Evolutionary conservation across 306 rosid species (phyloP), one percentile per base, ranked within the genome.

Genomic region (Prinsepia uniflora): DNA sequence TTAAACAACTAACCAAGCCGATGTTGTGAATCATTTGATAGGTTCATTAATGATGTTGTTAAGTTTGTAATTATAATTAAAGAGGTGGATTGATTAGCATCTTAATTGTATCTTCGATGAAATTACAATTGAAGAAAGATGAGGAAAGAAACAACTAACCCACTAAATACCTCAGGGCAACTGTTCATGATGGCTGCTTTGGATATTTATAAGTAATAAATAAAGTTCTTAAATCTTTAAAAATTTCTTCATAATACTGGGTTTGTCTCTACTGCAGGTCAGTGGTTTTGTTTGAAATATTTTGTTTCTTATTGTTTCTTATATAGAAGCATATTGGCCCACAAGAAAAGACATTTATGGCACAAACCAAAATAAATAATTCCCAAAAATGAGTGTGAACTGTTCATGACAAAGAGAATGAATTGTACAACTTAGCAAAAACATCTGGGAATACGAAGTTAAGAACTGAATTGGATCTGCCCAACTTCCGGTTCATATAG

Each of bases 91-190:
- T 30, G 36, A 30, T 30, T 30, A 30, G 36, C 36, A 30, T 30
- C 36, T 30, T 24, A 24, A 24, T 24, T 30, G 36, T 30, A 30
- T 30, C 36, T 30, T 30, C 3, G 24, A n/a, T 53, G 57, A 53
- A 49, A 53, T 53, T 53, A 4, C 24, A 53, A 8, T n/a, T n/a
- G 11, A 72, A 61, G 59, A 39, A 30, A 59, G 87, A 78, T 77
- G 74, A 75, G 72, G 80, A 84, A 75, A 76, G 75, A 20, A 79
- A 48, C 83, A 85, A 81, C 83, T 65, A 77, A 85, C 47, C 79
- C 78, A 60, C 80, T 72, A 8, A 20, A 43, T 54, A 43, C 58
- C 44, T 63, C 54, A 75, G 53, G 40, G 4, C 14, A 39, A 36
- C 10, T 45, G 64, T 5, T 39, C 50, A 49, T 12, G 45, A 58